phyloP scores from a whole-genome alignment of 306 rosid species.

The Urtica urens region DNA sequence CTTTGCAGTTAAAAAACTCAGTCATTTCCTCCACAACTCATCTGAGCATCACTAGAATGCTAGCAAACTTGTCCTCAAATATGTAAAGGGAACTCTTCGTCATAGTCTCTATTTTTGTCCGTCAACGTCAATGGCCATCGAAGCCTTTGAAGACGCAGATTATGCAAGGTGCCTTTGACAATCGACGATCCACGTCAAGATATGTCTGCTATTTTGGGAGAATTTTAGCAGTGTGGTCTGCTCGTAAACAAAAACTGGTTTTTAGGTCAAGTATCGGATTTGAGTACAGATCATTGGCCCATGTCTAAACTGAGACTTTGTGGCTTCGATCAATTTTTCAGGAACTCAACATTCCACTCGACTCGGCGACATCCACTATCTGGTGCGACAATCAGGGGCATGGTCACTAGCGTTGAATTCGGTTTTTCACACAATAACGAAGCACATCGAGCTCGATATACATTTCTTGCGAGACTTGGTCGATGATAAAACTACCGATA shows the following conservation, averaged over 20 bases:
- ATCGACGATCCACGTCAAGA: not conserved
- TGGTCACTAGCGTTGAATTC: too few relatives aligned
- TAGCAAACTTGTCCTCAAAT: not conserved
- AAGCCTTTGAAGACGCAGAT: not conserved
- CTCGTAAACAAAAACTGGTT: not conserved
- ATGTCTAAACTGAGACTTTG: not conserved
- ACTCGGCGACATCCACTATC: too few relatives aligned
- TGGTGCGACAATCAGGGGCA: too few relatives aligned
- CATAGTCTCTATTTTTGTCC: not conserved
- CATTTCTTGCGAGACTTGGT: too few relatives aligned
- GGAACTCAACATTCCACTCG: not conserved
- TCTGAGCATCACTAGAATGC: not conserved
- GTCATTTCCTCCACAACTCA: not conserved
- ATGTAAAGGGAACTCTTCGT: not conserved
- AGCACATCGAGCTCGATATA: too few relatives aligned
- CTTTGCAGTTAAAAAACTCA: not conserved
- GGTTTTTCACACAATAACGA: too few relatives aligned
- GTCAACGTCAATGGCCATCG: not conserved
- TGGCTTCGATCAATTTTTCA: not conserved
- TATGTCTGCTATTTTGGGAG: not conserved
- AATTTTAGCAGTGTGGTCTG: not conserved
- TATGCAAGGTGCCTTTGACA: not conserved
- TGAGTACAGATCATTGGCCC: not conserved
- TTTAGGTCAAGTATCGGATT: not conserved
- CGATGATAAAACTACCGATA: too few relatives aligned